Evolutionary conservation across 805 yeast genomes (phyloP).

Genomic region (Komagataella kurtzmanii): DNA sequence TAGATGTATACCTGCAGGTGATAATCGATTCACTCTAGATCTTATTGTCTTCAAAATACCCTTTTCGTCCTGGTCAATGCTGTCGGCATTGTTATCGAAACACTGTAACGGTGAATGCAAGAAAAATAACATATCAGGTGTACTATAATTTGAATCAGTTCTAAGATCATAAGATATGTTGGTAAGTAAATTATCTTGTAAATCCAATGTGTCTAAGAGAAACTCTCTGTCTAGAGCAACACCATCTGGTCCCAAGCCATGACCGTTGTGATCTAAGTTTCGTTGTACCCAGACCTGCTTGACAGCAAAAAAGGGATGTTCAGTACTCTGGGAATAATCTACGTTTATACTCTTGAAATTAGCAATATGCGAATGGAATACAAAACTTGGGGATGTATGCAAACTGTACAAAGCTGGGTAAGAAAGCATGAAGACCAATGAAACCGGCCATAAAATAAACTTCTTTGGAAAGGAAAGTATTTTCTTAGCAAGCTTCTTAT

Average conservation of each 20-base stretch:
- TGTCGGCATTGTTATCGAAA: constrained; percentile 23
- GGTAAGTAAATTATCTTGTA: constrained; percentile 19
- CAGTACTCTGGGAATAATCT: background rate
- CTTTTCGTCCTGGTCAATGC: constrained; percentile 17
- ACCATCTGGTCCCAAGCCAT: constrained; percentile 6
- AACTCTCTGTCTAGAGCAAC: constrained; percentile 22
- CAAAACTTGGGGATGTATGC: constrained; percentile 12
- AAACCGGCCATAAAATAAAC: constrained; percentile 35
- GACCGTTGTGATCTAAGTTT: constrained; percentile 11
- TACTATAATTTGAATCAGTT: constrained; percentile 1
- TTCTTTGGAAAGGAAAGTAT: background rate
- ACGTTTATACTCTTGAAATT: constrained; percentile 8
- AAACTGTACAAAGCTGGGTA: constrained; percentile 32
- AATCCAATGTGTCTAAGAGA: constrained; percentile 17
- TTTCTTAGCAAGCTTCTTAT: background rate
- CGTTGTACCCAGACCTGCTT: constrained; percentile 22
- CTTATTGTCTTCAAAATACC: constrained; percentile 25
- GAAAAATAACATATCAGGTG: constrained; percentile 5
- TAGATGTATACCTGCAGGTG: constrained; percentile 12
- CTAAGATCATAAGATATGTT: constrained; percentile 8
- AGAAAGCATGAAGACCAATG: constrained; percentile 30
- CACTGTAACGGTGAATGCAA: constrained; percentile 27
- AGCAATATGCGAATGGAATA: constrained; percentile 5
- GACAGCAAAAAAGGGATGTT: constrained; percentile 11
- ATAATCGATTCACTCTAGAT: constrained; percentile 9